A percentile compares a stretch with the other conserved stretches of the same genome.
phyloP scores from a whole-genome alignment of 805 yeast species.

The Saturnispora diversa region DNA sequence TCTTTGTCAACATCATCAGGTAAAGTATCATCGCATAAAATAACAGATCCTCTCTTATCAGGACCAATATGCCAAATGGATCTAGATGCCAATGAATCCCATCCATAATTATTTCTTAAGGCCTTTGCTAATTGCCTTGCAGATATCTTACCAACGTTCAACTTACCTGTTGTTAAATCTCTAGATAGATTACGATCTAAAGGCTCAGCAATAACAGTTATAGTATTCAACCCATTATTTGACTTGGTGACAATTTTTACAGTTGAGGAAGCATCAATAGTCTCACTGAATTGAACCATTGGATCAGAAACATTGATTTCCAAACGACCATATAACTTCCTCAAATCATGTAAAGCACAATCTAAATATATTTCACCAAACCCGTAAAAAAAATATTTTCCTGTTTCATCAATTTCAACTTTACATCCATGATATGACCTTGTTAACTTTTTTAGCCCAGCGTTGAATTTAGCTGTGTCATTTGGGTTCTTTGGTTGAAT shows the following conservation, averaged over 20 bases:
- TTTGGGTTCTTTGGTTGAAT: slow-evolving; percentile 75
- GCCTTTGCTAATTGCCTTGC: slow-evolving; percentile 44
- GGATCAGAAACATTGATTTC: slow-evolving; percentile 83
- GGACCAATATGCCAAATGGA: slow-evolving; percentile 77
- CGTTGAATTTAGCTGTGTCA: slow-evolving; percentile 64
- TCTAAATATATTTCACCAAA: slow-evolving; percentile 87
- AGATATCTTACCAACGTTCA: slow-evolving; percentile 20
- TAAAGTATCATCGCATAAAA: slow-evolving; percentile 61
- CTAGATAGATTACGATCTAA: slow-evolving; percentile 43
- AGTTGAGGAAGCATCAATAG: slow-evolving; percentile 56
- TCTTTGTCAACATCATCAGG: slow-evolving; percentile 60
- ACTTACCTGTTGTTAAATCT: slow-evolving; percentile 47
- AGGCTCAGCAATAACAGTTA: slow-evolving; percentile 75
- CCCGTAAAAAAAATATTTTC: slow-evolving; percentile 74
- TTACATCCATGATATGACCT: slow-evolving; percentile 58
- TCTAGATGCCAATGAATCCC: slow-evolving; percentile 82
- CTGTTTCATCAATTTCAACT: slow-evolving; percentile 77
- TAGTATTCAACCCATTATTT: slow-evolving; percentile 42
- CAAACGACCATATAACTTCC: slow-evolving; percentile 53
- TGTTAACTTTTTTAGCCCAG: slow-evolving; percentile 57
- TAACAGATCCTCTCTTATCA: slow-evolving; percentile 42
- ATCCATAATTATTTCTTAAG: slow-evolving; percentile 50
- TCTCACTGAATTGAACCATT: slow-evolving; percentile 69
- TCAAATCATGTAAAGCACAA: slow-evolving; percentile 68
- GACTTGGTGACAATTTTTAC: slow-evolving; percentile 59